A percentile compares a stretch with the other conserved stretches of the same genome.
These are phyloP conservation scores for Coemansia sp. DNA, from an alignment of 192 early-diverging fungal genomes.

Conservation along the genomic window DNA sequence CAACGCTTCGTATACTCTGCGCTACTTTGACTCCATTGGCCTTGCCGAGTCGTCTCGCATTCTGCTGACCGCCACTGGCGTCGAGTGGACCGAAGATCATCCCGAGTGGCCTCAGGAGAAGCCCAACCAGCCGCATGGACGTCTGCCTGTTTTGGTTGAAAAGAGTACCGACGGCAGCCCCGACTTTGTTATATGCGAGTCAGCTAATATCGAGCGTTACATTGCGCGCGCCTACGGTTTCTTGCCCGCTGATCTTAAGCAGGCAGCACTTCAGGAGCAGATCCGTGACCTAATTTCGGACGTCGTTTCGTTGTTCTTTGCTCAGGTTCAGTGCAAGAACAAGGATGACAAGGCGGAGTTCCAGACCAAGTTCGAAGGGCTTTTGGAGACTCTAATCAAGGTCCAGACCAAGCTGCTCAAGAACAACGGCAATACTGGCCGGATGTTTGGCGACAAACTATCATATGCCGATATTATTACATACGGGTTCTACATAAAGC, in stretches of 20 bases:
- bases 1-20: slow-evolving; percentile 17
- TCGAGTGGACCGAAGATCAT: slow-evolving; percentile 34
- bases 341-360: slow-evolving; percentile 5
- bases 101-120: slow-evolving; percentile 33
- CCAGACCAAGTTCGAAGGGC: not conserved
- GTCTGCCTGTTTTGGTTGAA: slow-evolving; percentile 30
- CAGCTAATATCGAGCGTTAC: slow-evolving; percentile 53
- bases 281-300: slow-evolving; percentile 16
- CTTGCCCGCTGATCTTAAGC: slow-evolving; percentile 23
- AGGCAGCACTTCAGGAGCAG: slow-evolving; percentile 31
- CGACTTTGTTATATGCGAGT: no score
- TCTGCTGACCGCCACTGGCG: slow-evolving; percentile 42
- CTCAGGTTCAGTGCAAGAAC: not conserved
- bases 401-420: slow-evolving; percentile 40
- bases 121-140: slow-evolving; percentile 28
- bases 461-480: slow-evolving; percentile 46
- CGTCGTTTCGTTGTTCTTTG: not conserved
- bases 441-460: slow-evolving; percentile 50
- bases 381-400: slow-evolving; percentile 22
- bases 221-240: slow-evolving; percentile 50
- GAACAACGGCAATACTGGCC: slow-evolving; percentile 57
- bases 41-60: slow-evolving; percentile 24
- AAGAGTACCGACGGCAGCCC: slow-evolving; percentile 14
- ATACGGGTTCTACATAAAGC: slow-evolving; percentile 22
- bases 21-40: slow-evolving; percentile 25